phyloP scores from a whole-genome alignment of 495 filamentous ascomycete genomes.

The Penicillium fimorum region DNA sequence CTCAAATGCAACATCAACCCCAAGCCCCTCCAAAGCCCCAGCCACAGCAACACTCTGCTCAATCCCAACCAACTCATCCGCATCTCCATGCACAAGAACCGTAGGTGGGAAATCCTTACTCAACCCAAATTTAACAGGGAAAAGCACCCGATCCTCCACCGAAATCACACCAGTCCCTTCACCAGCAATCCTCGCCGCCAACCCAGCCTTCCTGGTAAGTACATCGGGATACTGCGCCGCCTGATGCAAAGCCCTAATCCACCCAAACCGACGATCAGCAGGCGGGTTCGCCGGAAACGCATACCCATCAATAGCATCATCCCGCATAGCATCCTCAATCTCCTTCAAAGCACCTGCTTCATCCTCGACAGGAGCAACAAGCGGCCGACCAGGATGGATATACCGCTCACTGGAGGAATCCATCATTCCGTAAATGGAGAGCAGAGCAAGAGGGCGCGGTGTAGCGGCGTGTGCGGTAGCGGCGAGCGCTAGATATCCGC shows the following conservation, averaged over 20 bases:
- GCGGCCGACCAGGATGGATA: not conserved
- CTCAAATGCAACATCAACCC: slow-evolving; percentile 7
- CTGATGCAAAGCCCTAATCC: slow-evolving; percentile 9
- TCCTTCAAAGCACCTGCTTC: not conserved
- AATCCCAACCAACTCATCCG: slow-evolving; percentile 8
- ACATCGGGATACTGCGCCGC: slow-evolving; percentile 5
- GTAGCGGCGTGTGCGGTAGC: not conserved
- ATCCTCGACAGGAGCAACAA: not conserved
- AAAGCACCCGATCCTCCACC: slow-evolving; percentile 2
- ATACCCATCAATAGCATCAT: slow-evolving; percentile 5
- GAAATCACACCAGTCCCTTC: not conserved
- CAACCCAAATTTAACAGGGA: slow-evolving; percentile 5
- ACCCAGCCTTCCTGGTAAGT: not conserved
- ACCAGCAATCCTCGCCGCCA: not conserved
- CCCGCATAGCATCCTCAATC: not conserved
- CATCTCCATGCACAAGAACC: slow-evolving; percentile 10
- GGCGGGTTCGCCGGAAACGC: not conserved
- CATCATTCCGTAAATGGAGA: slow-evolving; percentile 7
- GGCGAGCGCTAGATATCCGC: slow-evolving; percentile 12
- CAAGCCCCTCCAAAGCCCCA: not conserved
- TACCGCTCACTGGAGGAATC: not conserved
- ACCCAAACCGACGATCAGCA: slow-evolving; percentile 1
- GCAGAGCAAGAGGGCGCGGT: not conserved
- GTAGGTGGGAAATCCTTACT: slow-evolving; percentile 2
- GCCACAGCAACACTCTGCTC: slow-evolving; percentile 6